Evolutionary conservation across 306 rosid species (phyloP), one percentile per base, ranked within the genome.

Genomic region (Sechiopsis laciniata): DNA sequence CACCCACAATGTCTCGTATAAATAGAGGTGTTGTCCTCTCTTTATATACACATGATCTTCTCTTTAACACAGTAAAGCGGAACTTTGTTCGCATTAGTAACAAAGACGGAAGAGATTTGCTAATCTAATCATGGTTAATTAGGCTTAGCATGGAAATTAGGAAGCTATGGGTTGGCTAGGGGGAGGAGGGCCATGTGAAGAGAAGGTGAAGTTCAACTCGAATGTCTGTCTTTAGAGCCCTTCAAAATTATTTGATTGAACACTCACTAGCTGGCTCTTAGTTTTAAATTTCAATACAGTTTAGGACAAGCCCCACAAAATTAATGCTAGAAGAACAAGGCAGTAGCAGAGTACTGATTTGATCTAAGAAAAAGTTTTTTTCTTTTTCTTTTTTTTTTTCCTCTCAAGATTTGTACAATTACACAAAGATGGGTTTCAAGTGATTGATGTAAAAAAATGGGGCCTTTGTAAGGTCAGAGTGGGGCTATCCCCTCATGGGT

Each of bases 401-500:
- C 26, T 53, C 48, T 2, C 11, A 10, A 29, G 2, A 10, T 0
- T 42, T 11, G 54, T 17, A 42, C 71, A 37, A 37, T 63, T 63
- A 35, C 22, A 62, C 69, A 16, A 21, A 32, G 72, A 42, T 20
- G 72, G 17, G 55, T 6, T n/a, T n/a, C 75, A 72, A 51, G 53
- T 55, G 75, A 42, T 42, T 42, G 72, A 55, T 35, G 6, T 12
- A 26, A 42, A 20, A 20, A 24, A 70, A 70, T 24, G 74, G 59
- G 74, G 15, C 53, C 15, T 17, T 21, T 11, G 74, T 17, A 66
- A 37, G 78, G 81, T 74, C 20, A 74, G 56, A 29, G 78, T 74
- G 53, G 66, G 77, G 46, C 71, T 55, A 76, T 81, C 80, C 82
- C 67, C 64, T 77, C 82, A 77, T 87, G 83, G 85, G 90, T 72